Conservation (phyloP, 2,329 filamentous ascomycete genomes). For the Elsinoe fawcettii region DNA sequence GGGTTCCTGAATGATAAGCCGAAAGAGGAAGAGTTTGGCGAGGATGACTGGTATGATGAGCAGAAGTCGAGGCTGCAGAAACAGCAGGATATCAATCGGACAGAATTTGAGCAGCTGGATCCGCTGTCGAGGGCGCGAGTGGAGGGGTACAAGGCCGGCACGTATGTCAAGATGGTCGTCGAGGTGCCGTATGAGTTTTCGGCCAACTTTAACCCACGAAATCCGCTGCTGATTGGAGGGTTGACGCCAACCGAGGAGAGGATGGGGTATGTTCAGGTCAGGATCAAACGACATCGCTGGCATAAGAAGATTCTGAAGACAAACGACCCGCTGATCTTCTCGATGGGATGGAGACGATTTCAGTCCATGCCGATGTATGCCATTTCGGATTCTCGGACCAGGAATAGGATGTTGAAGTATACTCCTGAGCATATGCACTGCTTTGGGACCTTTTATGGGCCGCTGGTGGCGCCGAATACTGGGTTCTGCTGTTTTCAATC, state of each 20-base stretch:
- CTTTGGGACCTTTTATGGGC: conserved; percentile 90
- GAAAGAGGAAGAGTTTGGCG: conserved; percentile 75
- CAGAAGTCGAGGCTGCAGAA: conserved; percentile 94
- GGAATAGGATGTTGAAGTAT: conserved; percentile 98
- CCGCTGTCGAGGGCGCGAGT: conserved; percentile 73
- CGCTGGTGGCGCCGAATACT: conserved; percentile 89
- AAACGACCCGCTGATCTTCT: conserved; percentile 95
- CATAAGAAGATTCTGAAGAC: conserved; percentile 99
- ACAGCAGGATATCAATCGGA: conserved; percentile 92
- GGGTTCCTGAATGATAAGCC: conserved; percentile 88
- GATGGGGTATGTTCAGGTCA: conserved; percentile 89
- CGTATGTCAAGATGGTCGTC: conserved; percentile 85
- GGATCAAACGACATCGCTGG: conserved; percentile 96
- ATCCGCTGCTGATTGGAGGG: conserved; percentile 84
- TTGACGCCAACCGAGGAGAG: conserved; percentile 87
- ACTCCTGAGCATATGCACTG: conserved; percentile 99
- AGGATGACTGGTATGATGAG: conserved; percentile 97
- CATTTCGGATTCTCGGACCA: conserved; percentile 84
- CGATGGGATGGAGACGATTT: conserved; percentile 90
- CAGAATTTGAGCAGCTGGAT: conserved; percentile 83
- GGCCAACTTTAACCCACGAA: conserved; percentile 68
- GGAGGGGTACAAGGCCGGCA: conserved; percentile 85
- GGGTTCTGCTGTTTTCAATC: conserved; percentile 92
- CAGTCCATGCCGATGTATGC: conserved; percentile 89
- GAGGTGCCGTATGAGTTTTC: conserved; percentile 91